Percentiles rank a stretch among this genome's conserved stretches.
These are phyloP conservation scores for Rubia yunnanensis DNA, from an alignment of 257 asterid species.

Conservation along the genomic window DNA sequence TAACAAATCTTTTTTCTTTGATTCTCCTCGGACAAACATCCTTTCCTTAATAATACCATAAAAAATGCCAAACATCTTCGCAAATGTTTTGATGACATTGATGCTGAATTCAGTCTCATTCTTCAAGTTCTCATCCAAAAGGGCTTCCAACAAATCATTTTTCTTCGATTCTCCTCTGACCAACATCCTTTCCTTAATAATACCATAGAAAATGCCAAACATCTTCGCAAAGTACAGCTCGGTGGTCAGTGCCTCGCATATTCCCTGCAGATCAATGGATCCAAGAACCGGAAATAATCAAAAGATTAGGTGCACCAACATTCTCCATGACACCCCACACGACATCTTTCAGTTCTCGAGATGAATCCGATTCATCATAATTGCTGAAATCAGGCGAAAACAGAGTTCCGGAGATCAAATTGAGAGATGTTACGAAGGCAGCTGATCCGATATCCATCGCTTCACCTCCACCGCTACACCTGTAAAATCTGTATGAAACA, in stretches of 20 bases:
- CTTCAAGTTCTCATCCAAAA: not conserved
- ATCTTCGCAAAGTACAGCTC: not conserved
- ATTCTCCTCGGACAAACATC: too few species aligned
- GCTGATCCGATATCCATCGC: conserved; percentile 17
- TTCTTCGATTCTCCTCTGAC: not conserved
- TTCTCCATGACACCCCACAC: conserved; percentile 4
- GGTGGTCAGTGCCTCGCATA: not conserved
- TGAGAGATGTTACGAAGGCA: conserved; percentile 17
- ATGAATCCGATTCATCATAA: not conserved
- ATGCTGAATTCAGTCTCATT: not conserved
- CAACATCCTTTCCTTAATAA: conserved; percentile 13
- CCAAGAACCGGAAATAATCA: conserved; percentile 15
- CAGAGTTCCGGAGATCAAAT: conserved; percentile 14
- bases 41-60: too few species aligned
- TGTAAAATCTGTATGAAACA: conserved; percentile 15
- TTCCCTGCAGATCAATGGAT: conserved; percentile 16
- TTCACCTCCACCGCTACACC: not conserved
- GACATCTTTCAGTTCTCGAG: conserved; percentile 18
- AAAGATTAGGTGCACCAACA: not conserved
- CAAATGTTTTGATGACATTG: not conserved
- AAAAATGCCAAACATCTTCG: not conserved
- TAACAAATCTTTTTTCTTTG: too few species aligned
- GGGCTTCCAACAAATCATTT: not conserved
- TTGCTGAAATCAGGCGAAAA: conserved; percentile 17
- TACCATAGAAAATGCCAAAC: conserved; percentile 13